These are phyloP conservation scores for Zygoascus sp. DNA, from an alignment of 1,139 yeast genomes.

Conservation along the genomic window DNA sequence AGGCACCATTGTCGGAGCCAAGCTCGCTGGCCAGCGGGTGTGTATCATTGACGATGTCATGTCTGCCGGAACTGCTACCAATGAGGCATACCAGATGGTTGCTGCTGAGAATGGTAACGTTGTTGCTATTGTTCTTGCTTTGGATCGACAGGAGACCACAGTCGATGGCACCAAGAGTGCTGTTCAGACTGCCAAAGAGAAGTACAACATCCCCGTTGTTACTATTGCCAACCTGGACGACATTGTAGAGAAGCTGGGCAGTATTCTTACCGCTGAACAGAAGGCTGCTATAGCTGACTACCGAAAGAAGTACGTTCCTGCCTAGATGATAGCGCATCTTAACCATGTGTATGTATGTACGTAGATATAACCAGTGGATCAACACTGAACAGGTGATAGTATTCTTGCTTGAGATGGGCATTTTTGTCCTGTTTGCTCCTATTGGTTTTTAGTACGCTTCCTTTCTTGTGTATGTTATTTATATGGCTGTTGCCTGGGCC, in stretches of 20 bases:
- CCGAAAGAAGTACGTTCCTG: constrained; percentile 30
- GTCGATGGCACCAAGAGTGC: constrained; percentile 67
- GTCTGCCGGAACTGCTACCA: constrained; percentile 98
- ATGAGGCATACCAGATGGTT: constrained; percentile 85
- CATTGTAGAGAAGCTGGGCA: constrained; percentile 58
- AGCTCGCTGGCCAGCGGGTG: constrained; percentile 63
- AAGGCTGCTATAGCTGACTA: constrained; percentile 34
- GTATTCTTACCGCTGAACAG: constrained; percentile 43
- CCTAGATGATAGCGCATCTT: too few relatives aligned
- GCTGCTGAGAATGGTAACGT: constrained; percentile 64
- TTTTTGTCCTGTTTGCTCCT: too few relatives aligned
- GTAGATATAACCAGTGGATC: too few relatives aligned
- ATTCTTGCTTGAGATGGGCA: too few relatives aligned
- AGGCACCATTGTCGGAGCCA: constrained; percentile 85
- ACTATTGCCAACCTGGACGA: constrained; percentile 75
- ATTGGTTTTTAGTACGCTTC: too few relatives aligned
- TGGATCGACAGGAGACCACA: constrained; percentile 92
- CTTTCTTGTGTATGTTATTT: too few relatives aligned
- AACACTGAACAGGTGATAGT: too few relatives aligned
- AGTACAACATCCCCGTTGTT: constrained; percentile 74
- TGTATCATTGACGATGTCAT: constrained; percentile 93
- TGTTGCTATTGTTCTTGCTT: constrained; percentile 82
- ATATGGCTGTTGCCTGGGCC: background rate
- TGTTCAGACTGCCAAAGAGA: constrained; percentile 70
- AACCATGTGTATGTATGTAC: too few relatives aligned